Evolutionary conservation across 495 filamentous ascomycete genomes (phyloP).

Genomic region (Cudoniella acicularis): DNA sequence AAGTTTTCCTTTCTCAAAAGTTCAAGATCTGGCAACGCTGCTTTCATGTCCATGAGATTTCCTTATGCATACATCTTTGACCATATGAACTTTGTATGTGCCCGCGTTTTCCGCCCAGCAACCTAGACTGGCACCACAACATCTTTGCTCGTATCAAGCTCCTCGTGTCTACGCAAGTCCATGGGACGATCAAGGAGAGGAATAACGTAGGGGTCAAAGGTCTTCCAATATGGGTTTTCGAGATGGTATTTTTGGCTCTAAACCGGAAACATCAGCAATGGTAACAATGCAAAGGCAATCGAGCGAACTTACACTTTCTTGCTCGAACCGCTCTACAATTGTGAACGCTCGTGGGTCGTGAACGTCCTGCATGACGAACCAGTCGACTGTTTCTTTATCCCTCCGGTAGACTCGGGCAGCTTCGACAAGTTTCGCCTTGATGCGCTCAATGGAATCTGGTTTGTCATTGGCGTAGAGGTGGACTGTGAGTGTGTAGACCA

Average conservation of each 20-base stretch:
- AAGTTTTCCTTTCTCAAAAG: too few species aligned
- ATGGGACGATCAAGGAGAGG: conserved; percentile 61
- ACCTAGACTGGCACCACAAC: conserved; percentile 31
- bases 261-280: conserved; percentile 1
- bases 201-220: conserved; percentile 63
- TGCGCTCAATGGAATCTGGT: conserved; percentile 53
- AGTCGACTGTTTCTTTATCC: conserved; percentile 63
- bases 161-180: conserved; percentile 60
- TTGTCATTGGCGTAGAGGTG: conserved; percentile 64
- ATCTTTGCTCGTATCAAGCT: conserved; percentile 44
- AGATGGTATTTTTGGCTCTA: conserved; percentile 59
- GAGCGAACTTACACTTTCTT: conserved; percentile 41
- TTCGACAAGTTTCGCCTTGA: conserved; percentile 64
- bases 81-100: not conserved
- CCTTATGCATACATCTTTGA: too few species aligned
- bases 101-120: not conserved
- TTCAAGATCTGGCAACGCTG: too few species aligned
- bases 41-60: too few species aligned
- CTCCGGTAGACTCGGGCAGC: conserved; percentile 60
- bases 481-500: conserved; percentile 55
- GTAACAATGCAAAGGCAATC: not conserved
- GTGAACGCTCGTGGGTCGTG: conserved; percentile 62
- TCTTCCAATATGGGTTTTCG: conserved; percentile 67
- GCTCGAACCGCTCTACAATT: conserved; percentile 64
- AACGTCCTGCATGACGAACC: conserved; percentile 66